Evolutionary conservation across 495 filamentous ascomycete species (phyloP), one percentile per base, ranked within the genome.

Genomic region (Darksidea phi): DNA sequence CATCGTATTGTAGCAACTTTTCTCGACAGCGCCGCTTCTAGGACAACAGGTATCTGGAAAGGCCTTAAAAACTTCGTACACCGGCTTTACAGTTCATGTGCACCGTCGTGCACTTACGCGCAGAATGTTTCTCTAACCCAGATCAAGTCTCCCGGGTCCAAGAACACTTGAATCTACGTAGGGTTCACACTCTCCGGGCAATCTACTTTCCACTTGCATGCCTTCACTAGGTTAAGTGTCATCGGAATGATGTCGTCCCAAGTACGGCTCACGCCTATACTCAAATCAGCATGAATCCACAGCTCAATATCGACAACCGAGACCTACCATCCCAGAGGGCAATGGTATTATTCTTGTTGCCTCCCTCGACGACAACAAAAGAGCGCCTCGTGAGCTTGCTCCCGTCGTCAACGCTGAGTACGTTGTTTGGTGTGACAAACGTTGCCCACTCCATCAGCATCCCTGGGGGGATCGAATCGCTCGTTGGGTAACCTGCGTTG

Each of bases 381-480:
- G 63, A 61, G 1, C 63, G 41, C 25, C 49, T 60, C 4, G 50
- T 53, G 26, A 66, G 32, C 6, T 41, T 51, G 46, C 56, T 60
- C 7, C 63, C 63, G 21, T 66, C 63, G 28, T 66, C 55, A 1
- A 66, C 63, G 21, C 63, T 57, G 1, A 66, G 38, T 1, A 46
- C 36, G 32, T 57, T 66, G 28, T 36, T 38, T n/a, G 60, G 50
- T 20, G 47, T 61, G 13, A 57, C 61, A 20, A 66, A 66, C 18
- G 63, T 66, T 1, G 45, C 63, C 63, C 63, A 66, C 32, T 66
- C 63, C 57, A 66, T 60, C 43, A 66, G 21, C 34, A 43, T 41
- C 2, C 63, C 63, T 6, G 43, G 26, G 13, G 63, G 63, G 42
- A 66, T 66, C 23, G 11, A 60, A 1, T 12, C n/a, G 8, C 32